phyloP scores from a whole-genome alignment of 2,329 filamentous ascomycete species.

The Ceratocystis cubensis region DNA sequence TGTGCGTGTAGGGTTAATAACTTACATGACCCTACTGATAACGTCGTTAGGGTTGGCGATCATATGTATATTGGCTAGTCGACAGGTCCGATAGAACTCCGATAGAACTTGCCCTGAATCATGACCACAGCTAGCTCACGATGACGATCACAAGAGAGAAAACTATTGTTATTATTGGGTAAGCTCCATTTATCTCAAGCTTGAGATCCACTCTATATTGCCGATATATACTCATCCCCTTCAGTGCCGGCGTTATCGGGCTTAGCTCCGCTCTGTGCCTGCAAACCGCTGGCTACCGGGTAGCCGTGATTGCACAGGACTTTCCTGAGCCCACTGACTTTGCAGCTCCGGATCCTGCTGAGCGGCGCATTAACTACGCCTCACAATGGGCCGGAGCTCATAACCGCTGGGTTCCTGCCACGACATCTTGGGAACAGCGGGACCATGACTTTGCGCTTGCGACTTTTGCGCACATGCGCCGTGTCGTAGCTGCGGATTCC shows the following conservation, averaged over 20 bases:
- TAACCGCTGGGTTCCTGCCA: conserved; percentile 37
- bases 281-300: conserved; percentile 31
- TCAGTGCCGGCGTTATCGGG: conserved; percentile 43
- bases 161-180: conserved; percentile 2
- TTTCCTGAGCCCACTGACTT: conserved; percentile 38
- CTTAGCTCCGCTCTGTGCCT: conserved; percentile 37
- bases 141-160: neutral
- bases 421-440: conserved; percentile 27
- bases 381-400: conserved; percentile 48
- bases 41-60: neutral
- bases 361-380: conserved; percentile 38
- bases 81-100: neutral
- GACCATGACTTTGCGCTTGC: conserved; percentile 34
- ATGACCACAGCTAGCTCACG: too few relatives aligned
- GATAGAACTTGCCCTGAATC: neutral
- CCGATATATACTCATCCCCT: neutral
- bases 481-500: conserved; percentile 23
- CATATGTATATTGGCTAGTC: neutral
- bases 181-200: neutral
- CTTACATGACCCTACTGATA: neutral
- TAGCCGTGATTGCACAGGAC: conserved; percentile 36
- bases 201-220: neutral
- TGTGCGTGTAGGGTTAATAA: neutral
- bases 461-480: conserved; percentile 34
- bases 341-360: conserved; percentile 28